Evolutionary conservation across 345 rosid genomes (phyloP).

Genomic region (Trapa incisa): DNA sequence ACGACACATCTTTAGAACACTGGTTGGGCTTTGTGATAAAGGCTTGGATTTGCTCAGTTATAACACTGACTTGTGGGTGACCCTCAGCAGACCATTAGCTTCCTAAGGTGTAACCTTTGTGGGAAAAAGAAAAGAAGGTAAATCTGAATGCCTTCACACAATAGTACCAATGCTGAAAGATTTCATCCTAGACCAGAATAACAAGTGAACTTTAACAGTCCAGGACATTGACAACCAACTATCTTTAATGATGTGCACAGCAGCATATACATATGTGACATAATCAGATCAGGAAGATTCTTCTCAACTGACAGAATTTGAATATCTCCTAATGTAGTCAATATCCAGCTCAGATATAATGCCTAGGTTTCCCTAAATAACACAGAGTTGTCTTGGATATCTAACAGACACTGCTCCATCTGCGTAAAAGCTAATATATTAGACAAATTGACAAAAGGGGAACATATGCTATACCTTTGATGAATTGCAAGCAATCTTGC

Average conservation of each 20-base stretch:
- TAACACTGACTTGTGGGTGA: background rate
- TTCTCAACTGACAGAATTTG: background rate
- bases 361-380: constrained; percentile 1
- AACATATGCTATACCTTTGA: constrained; percentile 54
- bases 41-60: background rate
- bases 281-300: background rate
- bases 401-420: background rate
- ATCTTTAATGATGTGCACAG: no score
- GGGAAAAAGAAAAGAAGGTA: background rate
- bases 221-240: no score
- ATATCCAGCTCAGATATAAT: background rate
- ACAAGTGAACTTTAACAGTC: no score
- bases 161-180: background rate
- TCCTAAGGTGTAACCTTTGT: background rate
- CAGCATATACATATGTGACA: background rate
- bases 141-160: background rate
- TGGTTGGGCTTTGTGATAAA: no score
- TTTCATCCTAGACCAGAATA: background rate
- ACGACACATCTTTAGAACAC: background rate
- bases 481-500: constrained; percentile 86
- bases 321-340: background rate
- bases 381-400: background rate
- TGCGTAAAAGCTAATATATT: background rate
- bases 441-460: background rate
- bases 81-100: background rate